A percentile compares a stretch with the other conserved stretches of the same genome.
These are phyloP conservation scores for Chenopodium formosanum DNA, from an alignment of 148 eudicot genomes.

Conservation along the genomic window DNA sequence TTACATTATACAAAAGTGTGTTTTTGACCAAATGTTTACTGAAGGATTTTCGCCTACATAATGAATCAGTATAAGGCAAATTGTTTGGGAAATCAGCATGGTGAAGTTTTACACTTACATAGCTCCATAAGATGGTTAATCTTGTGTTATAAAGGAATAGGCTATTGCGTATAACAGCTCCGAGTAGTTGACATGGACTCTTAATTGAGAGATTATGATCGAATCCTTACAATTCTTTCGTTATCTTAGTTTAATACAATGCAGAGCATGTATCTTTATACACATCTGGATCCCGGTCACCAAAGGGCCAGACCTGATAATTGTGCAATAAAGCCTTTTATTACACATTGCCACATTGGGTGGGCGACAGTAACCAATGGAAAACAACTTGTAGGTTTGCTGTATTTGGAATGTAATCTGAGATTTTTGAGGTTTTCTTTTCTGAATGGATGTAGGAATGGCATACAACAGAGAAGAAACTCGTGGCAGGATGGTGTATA, in stretches of 20 bases:
- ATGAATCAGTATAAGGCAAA: neutral
- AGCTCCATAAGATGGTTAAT: neutral
- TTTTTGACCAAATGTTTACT: neutral
- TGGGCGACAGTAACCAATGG: neutral
- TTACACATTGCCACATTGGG: too few species aligned
- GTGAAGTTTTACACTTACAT: constrained; percentile 9
- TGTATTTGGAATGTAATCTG: neutral
- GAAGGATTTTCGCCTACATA: neutral
- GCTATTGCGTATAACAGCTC: too few species aligned
- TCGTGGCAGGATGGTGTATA: constrained; percentile 73
- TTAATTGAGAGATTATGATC: neutral
- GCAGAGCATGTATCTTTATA: neutral
- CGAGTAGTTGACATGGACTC: too few species aligned
- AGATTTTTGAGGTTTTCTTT: neutral
- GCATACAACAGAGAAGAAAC: constrained; percentile 61
- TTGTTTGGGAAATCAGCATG: neutral
- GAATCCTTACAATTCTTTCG: neutral
- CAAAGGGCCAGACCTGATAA: neutral
- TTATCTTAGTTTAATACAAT: neutral
- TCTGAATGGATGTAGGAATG: constrained; percentile 46
- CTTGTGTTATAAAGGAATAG: neutral
- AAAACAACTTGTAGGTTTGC: neutral
- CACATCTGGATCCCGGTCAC: neutral
- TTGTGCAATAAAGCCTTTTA: too few species aligned
- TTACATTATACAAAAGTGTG: neutral